A percentile compares a stretch with the other conserved stretches of the same genome.
Evolutionary conservation across 306 rosid species (phyloP).

Genomic region (Carpinus viminea): DNA sequence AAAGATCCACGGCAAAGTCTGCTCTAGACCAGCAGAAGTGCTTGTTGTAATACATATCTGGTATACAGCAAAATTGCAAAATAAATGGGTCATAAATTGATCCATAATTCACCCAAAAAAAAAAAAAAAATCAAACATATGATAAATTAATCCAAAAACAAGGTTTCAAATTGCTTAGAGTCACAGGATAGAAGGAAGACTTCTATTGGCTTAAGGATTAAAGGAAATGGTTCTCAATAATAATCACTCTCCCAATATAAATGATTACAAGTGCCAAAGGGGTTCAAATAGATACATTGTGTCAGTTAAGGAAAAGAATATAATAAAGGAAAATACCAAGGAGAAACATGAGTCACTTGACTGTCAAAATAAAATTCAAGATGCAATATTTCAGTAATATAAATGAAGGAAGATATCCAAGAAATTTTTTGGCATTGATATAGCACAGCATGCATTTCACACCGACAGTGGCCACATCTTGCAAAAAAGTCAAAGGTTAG

Average conservation of each 20-base stretch:
- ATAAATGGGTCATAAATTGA: slow-evolving; percentile 13
- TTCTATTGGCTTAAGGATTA: slow-evolving; percentile 19
- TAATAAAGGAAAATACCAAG: neutral
- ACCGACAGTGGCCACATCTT: neutral
- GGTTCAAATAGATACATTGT: neutral
- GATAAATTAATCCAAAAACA: neutral
- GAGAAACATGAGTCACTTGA: neutral
- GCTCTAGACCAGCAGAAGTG: slow-evolving; percentile 88
- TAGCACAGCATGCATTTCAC: neutral
- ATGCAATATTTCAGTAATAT: neutral
- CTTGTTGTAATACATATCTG: slow-evolving; percentile 77
- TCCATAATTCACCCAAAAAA: neutral
- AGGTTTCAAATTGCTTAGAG: neutral
- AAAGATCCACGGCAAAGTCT: slow-evolving; percentile 90
- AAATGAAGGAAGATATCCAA: neutral
- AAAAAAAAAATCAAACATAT: neutral
- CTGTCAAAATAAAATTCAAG: neutral
- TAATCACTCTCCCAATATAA: neutral
- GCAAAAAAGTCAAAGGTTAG: neutral
- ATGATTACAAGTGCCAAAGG: neutral
- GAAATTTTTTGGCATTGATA: neutral
- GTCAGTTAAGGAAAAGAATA: neutral
- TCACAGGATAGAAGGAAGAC: neutral
- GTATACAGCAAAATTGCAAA: slow-evolving; percentile 18
- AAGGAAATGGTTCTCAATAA: neutral